A percentile compares a stretch with the other conserved stretches of the same genome.
Conservation (phyloP, 208 protist genomes). For the Leishmania amazonensis region DNA sequence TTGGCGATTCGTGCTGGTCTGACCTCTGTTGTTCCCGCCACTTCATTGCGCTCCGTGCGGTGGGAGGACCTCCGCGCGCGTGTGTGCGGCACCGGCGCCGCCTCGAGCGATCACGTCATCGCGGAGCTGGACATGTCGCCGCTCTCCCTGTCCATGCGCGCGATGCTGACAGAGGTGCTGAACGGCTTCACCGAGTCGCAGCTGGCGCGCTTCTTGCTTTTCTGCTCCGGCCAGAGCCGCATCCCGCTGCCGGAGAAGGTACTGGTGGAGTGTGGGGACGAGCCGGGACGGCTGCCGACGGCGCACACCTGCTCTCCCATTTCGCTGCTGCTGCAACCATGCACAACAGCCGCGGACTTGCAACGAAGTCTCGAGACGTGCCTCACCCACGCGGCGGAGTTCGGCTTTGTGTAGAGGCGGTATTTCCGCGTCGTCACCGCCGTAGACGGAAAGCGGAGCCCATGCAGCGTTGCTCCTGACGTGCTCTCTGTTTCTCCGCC, state of each 20-base stretch:
- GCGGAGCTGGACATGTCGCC: conserved; percentile 67
- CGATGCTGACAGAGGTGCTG: conserved; percentile 66
- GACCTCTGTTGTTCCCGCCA: conserved; percentile 52
- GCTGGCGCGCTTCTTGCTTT: conserved; percentile 80
- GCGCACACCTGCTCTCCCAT: conserved; percentile 92
- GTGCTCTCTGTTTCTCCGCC: conserved; percentile 2
- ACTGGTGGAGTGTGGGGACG: conserved; percentile 80
- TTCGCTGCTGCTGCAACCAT: conserved; percentile 83
- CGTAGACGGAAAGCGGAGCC: too few relatives aligned
- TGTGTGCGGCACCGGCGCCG: conserved; percentile 65
- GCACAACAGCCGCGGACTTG: conserved; percentile 47
- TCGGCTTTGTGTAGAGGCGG: conserved; percentile 70
- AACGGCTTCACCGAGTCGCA: conserved; percentile 49
- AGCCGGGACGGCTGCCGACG: conserved; percentile 70
- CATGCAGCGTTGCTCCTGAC: background rate
- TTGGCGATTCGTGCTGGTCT: conserved; percentile 71
- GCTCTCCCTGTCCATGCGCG: conserved; percentile 40
- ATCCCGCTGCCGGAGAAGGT: conserved; percentile 85
- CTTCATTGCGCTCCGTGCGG: conserved; percentile 60
- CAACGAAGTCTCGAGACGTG: conserved; percentile 64
- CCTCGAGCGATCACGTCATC: conserved; percentile 69
- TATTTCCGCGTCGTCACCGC: background rate
- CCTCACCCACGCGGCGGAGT: conserved; percentile 73
- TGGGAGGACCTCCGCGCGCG: conserved; percentile 85
- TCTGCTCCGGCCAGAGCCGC: conserved; percentile 85